Percentiles rank a stretch among this genome's conserved stretches.
phyloP scores from a whole-genome alignment of 2,329 filamentous ascomycete genomes.

The Diaporthe sp. region DNA sequence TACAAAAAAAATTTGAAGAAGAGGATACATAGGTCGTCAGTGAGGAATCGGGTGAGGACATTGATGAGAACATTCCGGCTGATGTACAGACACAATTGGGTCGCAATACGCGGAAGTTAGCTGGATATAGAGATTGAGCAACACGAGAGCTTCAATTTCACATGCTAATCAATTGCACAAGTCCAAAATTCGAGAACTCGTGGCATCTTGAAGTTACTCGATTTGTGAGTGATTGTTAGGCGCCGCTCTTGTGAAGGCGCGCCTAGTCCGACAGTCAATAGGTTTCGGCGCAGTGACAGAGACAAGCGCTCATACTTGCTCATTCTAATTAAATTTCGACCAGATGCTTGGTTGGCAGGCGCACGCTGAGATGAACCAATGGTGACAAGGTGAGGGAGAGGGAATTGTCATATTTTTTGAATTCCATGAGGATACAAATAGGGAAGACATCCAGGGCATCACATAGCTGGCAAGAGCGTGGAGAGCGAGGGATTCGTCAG shows the following conservation, averaged over 20 bases:
- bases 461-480: not conserved
- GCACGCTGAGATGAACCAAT: not conserved
- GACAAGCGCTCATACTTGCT: not conserved
- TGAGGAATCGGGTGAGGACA: too few species aligned
- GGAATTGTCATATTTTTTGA: not conserved
- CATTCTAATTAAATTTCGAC: not conserved
- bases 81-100: too few species aligned
- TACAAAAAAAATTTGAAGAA: too few species aligned
- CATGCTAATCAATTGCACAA: too few species aligned
- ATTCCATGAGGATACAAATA: not conserved
- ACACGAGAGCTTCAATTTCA: too few species aligned
- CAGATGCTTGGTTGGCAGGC: not conserved
- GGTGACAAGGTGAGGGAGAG: not conserved
- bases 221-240: too few species aligned
- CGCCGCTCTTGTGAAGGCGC: not conserved
- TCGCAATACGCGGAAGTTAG: too few species aligned
- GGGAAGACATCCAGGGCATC: not conserved
- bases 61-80: too few species aligned
- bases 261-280: not conserved
- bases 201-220: too few species aligned
- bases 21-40: too few species aligned
- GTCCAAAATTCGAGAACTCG: too few species aligned
- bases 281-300: not conserved
- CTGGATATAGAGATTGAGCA: too few species aligned
- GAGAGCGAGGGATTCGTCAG: not conserved